These are phyloP conservation scores for Pelargonium australe DNA, from an alignment of 441 rosid species.

Conservation along the genomic window DNA sequence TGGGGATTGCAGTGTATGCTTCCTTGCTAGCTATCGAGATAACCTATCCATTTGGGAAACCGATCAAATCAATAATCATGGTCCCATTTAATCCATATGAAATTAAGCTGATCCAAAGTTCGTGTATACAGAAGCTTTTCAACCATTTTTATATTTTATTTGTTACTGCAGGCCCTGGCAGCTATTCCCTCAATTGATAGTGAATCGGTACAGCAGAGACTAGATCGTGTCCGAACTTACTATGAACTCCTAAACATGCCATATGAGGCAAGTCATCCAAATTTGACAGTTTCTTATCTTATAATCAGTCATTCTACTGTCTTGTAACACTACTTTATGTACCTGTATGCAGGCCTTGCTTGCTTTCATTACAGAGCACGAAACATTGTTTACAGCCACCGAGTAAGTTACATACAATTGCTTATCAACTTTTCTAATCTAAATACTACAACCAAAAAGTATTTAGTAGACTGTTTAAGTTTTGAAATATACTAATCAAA, in stretches of 20 bases:
- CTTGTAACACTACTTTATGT: background rate
- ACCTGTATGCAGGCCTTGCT: slow-evolving; percentile 63
- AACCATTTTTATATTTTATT: background rate
- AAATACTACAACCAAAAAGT: too few species aligned
- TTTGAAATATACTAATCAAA: slow-evolving; percentile 13
- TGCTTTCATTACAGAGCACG: slow-evolving; percentile 78
- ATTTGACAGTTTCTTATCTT: background rate
- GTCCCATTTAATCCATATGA: too few species aligned
- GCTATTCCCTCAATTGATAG: slow-evolving; percentile 83
- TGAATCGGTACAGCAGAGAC: slow-evolving; percentile 60
- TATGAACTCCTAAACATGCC: slow-evolving; percentile 94
- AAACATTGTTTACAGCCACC: slow-evolving; percentile 50
- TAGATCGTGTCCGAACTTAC: slow-evolving; percentile 86
- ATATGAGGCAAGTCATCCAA: slow-evolving; percentile 61
- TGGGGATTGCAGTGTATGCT: too few species aligned
- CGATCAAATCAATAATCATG: background rate
- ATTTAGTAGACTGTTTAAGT: background rate
- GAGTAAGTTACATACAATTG: slow-evolving; percentile 44
- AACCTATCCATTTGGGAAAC: too few species aligned
- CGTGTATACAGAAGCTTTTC: too few species aligned
- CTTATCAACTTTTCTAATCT: too few species aligned
- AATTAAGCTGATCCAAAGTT: too few species aligned
- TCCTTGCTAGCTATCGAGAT: too few species aligned
- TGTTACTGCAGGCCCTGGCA: slow-evolving; percentile 64
- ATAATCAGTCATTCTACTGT: background rate